Evolutionary conservation across 2,329 filamentous ascomycete genomes (phyloP).

Genomic region (Geosmithia flava): DNA sequence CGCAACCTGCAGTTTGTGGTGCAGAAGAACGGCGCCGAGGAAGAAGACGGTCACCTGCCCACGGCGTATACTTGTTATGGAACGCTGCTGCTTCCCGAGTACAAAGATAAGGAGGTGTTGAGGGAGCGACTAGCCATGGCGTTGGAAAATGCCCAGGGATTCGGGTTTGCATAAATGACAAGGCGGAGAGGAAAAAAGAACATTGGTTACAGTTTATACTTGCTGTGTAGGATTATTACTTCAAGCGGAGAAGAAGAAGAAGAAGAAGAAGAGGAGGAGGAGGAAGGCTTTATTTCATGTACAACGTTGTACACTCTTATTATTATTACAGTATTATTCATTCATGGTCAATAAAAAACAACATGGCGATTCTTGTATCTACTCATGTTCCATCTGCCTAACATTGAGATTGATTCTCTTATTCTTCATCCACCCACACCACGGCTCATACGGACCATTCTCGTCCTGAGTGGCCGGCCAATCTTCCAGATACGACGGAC

Average conservation of each 20-base stretch:
- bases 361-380: neutral
- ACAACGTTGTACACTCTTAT: neutral
- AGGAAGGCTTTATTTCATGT: neutral
- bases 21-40: conserved; percentile 57
- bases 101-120: conserved; percentile 57
- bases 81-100: conserved; percentile 74
- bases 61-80: conserved; percentile 92
- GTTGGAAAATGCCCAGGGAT: conserved; percentile 77
- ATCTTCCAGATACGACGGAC: conserved; percentile 57
- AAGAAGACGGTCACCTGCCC: conserved; percentile 49
- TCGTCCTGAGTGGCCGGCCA: conserved; percentile 54
- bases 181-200: neutral
- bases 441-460: conserved; percentile 45
- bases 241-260: too few species aligned
- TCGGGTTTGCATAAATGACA: conserved; percentile 57
- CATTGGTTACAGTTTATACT: too few species aligned
- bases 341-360: neutral
- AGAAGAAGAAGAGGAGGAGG: too few species aligned
- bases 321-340: neutral
- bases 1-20: conserved; percentile 74
- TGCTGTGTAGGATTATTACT: too few species aligned
- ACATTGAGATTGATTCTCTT: conserved; percentile 92
- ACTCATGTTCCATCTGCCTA: conserved; percentile 62
- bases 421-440: conserved; percentile 77
- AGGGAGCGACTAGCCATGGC: conserved; percentile 70